Conservation (phyloP, 23 red algal genomes). For the Gracilaria caudata region DNA sequence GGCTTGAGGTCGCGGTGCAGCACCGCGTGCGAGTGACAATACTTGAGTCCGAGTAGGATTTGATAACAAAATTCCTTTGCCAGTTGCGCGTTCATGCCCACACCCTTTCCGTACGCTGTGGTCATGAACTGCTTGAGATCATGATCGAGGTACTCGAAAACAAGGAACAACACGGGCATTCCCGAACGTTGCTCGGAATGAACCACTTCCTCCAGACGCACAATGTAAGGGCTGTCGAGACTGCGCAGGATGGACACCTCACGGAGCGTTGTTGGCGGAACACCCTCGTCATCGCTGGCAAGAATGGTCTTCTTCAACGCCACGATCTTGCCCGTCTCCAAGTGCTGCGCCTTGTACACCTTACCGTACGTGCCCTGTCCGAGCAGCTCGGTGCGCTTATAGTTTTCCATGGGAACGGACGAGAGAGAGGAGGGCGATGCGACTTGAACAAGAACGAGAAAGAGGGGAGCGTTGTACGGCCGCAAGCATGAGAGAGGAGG, state of each 20-base stretch:
- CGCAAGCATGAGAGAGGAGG: conserved; percentile 11
- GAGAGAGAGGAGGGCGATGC: neutral
- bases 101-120: conserved; percentile 63
- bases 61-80: conserved; percentile 90
- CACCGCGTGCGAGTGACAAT: conserved; percentile 80
- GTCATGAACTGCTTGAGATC: conserved; percentile 99
- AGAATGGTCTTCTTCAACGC: conserved; percentile 97
- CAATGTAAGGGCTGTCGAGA: conserved; percentile 78
- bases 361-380: conserved; percentile 98
- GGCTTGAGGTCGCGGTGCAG: conserved; percentile 99
- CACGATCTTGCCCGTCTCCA: conserved; percentile 85
- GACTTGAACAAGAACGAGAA: neutral
- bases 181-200: conserved; percentile 80
- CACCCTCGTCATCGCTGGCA: conserved; percentile 90
- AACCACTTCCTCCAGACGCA: conserved; percentile 86
- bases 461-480: neutral
- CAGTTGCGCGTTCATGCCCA: conserved; percentile 61
- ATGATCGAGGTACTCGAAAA: conserved; percentile 94
- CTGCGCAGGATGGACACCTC: conserved; percentile 93
- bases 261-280: conserved; percentile 94
- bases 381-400: conserved; percentile 85
- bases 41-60: conserved; percentile 88
- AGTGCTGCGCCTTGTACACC: conserved; percentile 95
- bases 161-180: conserved; percentile 85
- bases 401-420: conserved; percentile 82